A percentile compares a stretch with the other conserved stretches of the same genome.
Evolutionary conservation across 208 protist genomes (phyloP).

Genomic region (Acanthamoeba healyi): DNA sequence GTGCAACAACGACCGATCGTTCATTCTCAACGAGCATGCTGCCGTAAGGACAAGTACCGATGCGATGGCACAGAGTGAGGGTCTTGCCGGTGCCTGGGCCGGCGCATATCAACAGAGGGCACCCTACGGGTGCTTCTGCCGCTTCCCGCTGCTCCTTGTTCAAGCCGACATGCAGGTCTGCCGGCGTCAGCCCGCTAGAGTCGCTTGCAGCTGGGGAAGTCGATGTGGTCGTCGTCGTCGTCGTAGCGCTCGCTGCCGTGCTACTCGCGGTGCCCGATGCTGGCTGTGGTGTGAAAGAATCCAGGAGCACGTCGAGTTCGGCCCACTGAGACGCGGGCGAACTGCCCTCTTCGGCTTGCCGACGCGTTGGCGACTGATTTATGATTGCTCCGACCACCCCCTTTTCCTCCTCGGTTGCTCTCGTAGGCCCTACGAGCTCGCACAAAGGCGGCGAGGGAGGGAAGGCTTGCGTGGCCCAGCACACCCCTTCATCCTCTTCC

Average conservation of each 20-base stretch:
- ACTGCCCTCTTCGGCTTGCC: not conserved
- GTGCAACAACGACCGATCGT: too few relatives aligned
- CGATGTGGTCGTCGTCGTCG: too few relatives aligned
- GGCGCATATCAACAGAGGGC: conserved; percentile 68
- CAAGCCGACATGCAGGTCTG: not conserved
- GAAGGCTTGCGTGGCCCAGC: not conserved
- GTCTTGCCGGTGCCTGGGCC: conserved; percentile 78
- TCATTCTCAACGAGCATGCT: not conserved
- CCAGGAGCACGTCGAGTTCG: not conserved
- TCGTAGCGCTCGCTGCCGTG: too few relatives aligned
- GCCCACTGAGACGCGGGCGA: not conserved
- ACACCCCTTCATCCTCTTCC: not conserved
- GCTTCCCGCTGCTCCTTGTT: not conserved
- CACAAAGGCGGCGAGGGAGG: not conserved
- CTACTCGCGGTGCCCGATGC: too few relatives aligned
- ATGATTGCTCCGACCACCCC: too few relatives aligned
- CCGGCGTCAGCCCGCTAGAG: not conserved
- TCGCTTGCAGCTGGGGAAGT: not conserved
- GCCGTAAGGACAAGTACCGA: not conserved
- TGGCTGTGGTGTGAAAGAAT: not conserved
- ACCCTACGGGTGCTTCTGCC: not conserved
- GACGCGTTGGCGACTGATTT: too few relatives aligned
- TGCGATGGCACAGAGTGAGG: conserved; percentile 74
- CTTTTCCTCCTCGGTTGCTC: not conserved
- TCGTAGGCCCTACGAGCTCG: not conserved